Conservation (phyloP, 768 basidiomycete species). For the Lentinula raphanica region DNA sequence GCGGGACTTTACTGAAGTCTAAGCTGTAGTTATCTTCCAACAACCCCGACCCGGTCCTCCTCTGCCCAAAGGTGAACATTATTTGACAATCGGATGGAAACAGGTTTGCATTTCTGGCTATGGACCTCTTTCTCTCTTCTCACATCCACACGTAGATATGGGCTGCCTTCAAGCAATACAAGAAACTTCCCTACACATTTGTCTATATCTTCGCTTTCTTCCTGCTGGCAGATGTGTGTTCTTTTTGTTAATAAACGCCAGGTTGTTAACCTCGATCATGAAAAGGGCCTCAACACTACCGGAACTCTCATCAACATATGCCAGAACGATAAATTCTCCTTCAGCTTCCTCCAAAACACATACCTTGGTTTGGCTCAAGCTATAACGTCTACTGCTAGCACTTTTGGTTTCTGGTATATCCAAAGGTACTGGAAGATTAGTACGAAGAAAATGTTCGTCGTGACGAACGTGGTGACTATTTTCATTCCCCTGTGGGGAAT, state of each 20-base stretch:
- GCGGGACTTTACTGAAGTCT: background rate
- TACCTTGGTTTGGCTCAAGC: conserved; percentile 76
- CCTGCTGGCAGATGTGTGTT: conserved; percentile 68
- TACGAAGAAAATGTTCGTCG: conserved; percentile 79
- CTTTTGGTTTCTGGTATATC: conserved; percentile 75
- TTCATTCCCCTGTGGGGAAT: conserved; percentile 83
- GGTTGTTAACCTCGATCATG: background rate
- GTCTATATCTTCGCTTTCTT: conserved; percentile 73
- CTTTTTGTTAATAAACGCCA: background rate
- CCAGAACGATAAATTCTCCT: conserved; percentile 75
- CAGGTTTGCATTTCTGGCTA: conserved; percentile 42
- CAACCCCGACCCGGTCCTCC: conserved; percentile 78
- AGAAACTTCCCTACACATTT: conserved; percentile 76
- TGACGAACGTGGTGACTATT: conserved; percentile 72
- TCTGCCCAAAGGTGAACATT: conserved; percentile 70
- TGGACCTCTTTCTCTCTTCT: background rate
- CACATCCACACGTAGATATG: conserved; percentile 52
- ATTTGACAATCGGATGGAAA: conserved; percentile 82
- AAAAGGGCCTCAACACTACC: conserved; percentile 75
- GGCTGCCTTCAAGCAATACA: conserved; percentile 69
- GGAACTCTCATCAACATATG: conserved; percentile 70
- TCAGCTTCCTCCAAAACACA: conserved; percentile 78
- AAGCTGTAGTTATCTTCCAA: conserved; percentile 66
- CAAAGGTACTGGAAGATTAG: conserved; percentile 73
- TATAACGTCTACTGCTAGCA: conserved; percentile 52